These are phyloP conservation scores for Fusarium hostae DNA, from an alignment of 2,329 filamentous ascomycete species.

Conservation along the genomic window DNA sequence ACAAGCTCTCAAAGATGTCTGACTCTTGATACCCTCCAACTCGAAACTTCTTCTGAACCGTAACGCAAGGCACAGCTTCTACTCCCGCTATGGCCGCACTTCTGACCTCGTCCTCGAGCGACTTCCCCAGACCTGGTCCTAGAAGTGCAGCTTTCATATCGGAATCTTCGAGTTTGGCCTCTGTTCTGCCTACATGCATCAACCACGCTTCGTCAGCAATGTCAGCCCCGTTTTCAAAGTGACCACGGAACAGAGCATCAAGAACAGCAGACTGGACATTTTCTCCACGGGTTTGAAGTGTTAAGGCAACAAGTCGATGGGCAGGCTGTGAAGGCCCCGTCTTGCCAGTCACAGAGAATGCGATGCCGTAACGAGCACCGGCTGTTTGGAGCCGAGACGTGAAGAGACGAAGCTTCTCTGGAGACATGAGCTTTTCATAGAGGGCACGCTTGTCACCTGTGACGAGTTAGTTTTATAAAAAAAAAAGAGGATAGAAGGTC, in stretches of 20 bases:
- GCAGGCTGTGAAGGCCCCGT: conserved; percentile 58
- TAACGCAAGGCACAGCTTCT: conserved; percentile 78
- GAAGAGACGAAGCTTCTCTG: conserved; percentile 43
- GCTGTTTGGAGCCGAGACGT: conserved; percentile 47
- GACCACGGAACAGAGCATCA: conserved; percentile 54
- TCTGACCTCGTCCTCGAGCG: conserved; percentile 48
- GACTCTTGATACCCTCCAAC: conserved; percentile 78
- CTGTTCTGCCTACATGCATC: conserved; percentile 47
- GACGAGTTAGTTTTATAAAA: background rate
- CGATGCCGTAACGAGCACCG: conserved; percentile 52
- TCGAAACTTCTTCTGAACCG: conserved; percentile 74
- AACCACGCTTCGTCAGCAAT: conserved; percentile 56
- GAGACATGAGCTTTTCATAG: conserved; percentile 49
- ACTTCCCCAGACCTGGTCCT: conserved; percentile 42
- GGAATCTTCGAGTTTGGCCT: conserved; percentile 46
- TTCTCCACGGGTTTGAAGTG: conserved; percentile 47
- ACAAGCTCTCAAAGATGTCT: conserved; percentile 72
- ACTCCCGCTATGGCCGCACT: conserved; percentile 54
- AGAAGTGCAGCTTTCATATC: conserved; percentile 47
- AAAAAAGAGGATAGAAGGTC: background rate
- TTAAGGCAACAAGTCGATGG: conserved; percentile 60
- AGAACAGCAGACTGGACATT: conserved; percentile 54
- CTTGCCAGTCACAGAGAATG: conserved; percentile 54
- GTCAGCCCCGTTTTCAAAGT: conserved; percentile 57
- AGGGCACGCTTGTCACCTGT: conserved; percentile 52